Percentiles rank a stretch among this genome's conserved stretches.
Evolutionary conservation across 257 asterid genomes (phyloP).

Genomic region (Lycium ferocissimum): DNA sequence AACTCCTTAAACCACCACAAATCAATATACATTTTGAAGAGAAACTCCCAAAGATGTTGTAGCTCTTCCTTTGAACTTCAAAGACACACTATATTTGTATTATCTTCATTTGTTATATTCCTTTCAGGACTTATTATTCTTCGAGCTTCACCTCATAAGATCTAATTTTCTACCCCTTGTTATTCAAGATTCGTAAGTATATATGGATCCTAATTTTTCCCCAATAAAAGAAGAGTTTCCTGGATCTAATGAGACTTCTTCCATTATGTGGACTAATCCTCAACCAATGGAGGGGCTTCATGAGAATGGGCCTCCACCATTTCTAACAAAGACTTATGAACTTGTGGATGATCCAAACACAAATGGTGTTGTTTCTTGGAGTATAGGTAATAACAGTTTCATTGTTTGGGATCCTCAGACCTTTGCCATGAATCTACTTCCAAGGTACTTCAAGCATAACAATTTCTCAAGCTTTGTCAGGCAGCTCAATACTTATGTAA

Average conservation of each 20-base stretch:
- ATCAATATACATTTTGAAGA: not conserved
- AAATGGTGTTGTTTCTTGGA: conserved; percentile 66
- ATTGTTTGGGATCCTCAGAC: conserved; percentile 78
- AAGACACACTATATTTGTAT: not conserved
- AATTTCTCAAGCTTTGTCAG: conserved; percentile 85
- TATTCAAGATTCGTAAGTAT: not conserved
- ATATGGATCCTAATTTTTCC: conserved; percentile 43
- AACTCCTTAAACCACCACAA: not conserved
- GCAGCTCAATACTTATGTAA: conserved; percentile 84
- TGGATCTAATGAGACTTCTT: conserved; percentile 34
- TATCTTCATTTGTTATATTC: not conserved
- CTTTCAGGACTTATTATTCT: not conserved
- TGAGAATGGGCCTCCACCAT: conserved; percentile 68
- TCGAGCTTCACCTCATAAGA: not conserved
- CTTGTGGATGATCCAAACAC: conserved; percentile 73
- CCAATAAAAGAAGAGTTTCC: conserved; percentile 42
- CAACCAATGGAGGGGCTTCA: conserved; percentile 64
- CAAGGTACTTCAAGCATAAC: conserved; percentile 80
- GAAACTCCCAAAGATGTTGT: conserved; percentile 6
- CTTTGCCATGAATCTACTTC: conserved; percentile 68
- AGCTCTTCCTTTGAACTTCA: not conserved
- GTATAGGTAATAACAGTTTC: conserved; percentile 77
- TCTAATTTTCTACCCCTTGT: not conserved
- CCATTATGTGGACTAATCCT: conserved; percentile 37
- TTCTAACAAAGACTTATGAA: conserved; percentile 75